Evolutionary conservation across 305 asterid species (phyloP).

Genomic region (Fraxinus sp.): DNA sequence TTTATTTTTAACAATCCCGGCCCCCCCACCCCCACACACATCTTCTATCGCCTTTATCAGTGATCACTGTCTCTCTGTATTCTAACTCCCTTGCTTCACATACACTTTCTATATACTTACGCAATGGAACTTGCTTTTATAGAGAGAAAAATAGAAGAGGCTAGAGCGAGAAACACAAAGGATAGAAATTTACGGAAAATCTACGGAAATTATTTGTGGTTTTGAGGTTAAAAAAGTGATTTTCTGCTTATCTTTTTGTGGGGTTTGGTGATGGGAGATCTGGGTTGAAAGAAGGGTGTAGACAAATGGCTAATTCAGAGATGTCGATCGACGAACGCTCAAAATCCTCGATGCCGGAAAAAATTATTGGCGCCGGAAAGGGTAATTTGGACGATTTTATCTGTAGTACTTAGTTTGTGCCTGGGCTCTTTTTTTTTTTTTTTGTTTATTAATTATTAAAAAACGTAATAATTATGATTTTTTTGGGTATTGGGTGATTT

Average conservation of each 20-base stretch:
- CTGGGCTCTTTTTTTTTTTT: neutral
- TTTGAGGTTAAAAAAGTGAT: neutral
- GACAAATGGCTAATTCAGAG: conserved; percentile 60
- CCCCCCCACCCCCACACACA: too few species aligned
- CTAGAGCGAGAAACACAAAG: conserved; percentile 10
- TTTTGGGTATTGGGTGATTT: conserved; percentile 7
- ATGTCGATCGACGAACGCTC: conserved; percentile 40
- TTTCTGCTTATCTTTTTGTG: conserved; percentile 8
- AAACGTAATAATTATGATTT: neutral
- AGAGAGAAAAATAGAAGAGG: neutral
- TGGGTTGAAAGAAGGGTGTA: conserved; percentile 29
- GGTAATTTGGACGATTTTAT: neutral
- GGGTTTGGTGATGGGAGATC: conserved; percentile 58
- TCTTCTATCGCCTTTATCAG: too few species aligned
- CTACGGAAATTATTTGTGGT: conserved; percentile 1
- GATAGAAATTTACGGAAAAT: conserved; percentile 12
- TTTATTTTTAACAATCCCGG: too few species aligned
- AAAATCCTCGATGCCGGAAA: conserved; percentile 24
- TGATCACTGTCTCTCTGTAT: conserved; percentile 20
- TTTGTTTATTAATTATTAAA: neutral
- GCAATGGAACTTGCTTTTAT: neutral
- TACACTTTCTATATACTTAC: conserved; percentile 20
- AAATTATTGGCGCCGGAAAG: neutral
- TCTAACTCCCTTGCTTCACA: conserved; percentile 40
- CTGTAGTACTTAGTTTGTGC: neutral